Evolutionary conservation across 176 grass and related monocot species (phyloP).

Genomic region (Leersia perrieri): DNA sequence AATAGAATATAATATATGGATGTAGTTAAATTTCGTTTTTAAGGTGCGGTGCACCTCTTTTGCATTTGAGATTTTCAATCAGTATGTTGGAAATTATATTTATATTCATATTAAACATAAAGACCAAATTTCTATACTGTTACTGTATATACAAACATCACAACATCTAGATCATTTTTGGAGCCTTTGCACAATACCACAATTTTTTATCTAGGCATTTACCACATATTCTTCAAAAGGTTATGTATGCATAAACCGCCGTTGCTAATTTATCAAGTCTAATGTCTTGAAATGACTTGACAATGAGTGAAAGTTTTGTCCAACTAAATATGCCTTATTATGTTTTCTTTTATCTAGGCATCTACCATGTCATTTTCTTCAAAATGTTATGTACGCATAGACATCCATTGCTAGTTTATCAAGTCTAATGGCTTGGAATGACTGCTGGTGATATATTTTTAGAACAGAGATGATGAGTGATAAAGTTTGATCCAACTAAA

Average conservation of each 20-base stretch:
- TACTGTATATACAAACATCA: constrained; percentile 24
- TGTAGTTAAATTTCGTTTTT: constrained; percentile 6
- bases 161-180: background rate
- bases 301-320: no score
- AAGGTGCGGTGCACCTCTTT: background rate
- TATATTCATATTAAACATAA: background rate
- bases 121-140: background rate
- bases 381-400: background rate
- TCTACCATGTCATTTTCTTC: background rate
- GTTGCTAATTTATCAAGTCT: no score
- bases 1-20: background rate
- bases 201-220: no score
- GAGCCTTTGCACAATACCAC: background rate
- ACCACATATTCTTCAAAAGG: no score
- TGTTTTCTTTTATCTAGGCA: background rate
- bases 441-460: background rate
- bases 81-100: background rate
- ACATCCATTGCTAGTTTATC: constrained; percentile 9
- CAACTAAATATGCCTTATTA: no score
- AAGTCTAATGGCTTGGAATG: background rate
- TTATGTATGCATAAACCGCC: no score
- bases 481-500: background rate
- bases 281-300: background rate
- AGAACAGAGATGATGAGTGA: background rate
- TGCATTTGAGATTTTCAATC: background rate